Evolutionary conservation across 176 grass and related monocot genomes (phyloP).

Genomic region (Rhynchospora breviuscula): DNA sequence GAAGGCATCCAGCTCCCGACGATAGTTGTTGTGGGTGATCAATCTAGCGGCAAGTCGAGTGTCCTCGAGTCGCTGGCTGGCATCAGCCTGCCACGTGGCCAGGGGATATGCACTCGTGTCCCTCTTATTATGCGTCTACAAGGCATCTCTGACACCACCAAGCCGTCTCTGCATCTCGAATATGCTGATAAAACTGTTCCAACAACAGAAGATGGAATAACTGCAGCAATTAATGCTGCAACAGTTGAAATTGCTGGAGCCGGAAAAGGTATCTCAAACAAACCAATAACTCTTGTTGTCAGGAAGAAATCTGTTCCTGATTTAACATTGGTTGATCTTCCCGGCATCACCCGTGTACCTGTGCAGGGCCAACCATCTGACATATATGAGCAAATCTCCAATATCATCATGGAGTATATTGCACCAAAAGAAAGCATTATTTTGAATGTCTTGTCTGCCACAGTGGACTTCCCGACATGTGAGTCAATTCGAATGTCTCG

Average conservation of each 20-base stretch:
- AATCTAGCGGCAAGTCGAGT: slow-evolving; percentile 33
- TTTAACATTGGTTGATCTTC: slow-evolving; percentile 25
- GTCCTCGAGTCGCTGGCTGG: slow-evolving; percentile 35
- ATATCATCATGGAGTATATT: slow-evolving; percentile 33
- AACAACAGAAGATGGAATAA: not conserved
- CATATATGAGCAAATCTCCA: slow-evolving; percentile 32
- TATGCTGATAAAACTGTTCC: slow-evolving; percentile 14
- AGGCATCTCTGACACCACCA: not conserved
- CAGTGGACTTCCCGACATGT: slow-evolving; percentile 29
- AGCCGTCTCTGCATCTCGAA: not conserved
- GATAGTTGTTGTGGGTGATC: slow-evolving; percentile 37
- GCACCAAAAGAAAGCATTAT: slow-evolving; percentile 32
- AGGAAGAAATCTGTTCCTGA: slow-evolving; percentile 25
- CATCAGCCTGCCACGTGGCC: slow-evolving; percentile 30
- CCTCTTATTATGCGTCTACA: slow-evolving; percentile 35
- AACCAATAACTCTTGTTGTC: slow-evolving; percentile 19
- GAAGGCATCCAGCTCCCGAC: slow-evolving; percentile 35
- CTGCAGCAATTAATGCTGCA: not conserved
- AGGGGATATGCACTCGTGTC: slow-evolving; percentile 36
- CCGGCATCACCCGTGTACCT: slow-evolving; percentile 32
- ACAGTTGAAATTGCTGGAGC: slow-evolving; percentile 24
- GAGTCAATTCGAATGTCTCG: slow-evolving; percentile 30
- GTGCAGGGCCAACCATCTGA: slow-evolving; percentile 26
- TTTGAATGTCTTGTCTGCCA: slow-evolving; percentile 25
- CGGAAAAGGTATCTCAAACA: slow-evolving; percentile 17